A percentile compares a stretch with the other conserved stretches of the same genome.
Conservation (phyloP, 228 moss, liverwort and hornwort species). For the Sphagnum magellanicum region DNA sequence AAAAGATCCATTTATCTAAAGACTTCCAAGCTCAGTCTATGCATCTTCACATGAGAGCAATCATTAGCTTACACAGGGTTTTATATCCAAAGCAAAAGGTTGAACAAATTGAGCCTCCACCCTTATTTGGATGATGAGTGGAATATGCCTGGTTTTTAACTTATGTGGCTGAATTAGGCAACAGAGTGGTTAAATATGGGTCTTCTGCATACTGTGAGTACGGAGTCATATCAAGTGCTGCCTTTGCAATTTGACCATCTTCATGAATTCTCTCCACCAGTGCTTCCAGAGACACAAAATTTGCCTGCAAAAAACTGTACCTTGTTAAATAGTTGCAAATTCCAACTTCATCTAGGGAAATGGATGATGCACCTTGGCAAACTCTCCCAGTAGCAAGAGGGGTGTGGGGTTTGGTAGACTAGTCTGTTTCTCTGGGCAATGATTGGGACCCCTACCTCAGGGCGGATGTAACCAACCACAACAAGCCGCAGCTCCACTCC, state of each 20-base stretch:
- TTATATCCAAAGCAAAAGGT: no score
- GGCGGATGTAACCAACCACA: constrained; percentile 80
- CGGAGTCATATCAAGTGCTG: constrained; percentile 49
- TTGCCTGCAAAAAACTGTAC: constrained; percentile 21
- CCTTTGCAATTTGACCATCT: constrained; percentile 62
- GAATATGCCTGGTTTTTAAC: background rate
- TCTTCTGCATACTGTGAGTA: constrained; percentile 40
- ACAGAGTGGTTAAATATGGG: constrained; percentile 41
- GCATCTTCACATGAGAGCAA: no score
- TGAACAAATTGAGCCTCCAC: no score
- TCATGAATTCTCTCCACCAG: constrained; percentile 70
- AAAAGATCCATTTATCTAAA: no score
- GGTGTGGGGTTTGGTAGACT: background rate
- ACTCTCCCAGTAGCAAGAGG: background rate
- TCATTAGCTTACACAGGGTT: no score
- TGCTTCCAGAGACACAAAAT: constrained; percentile 69
- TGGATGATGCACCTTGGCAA: background rate
- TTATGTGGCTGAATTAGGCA: constrained; percentile 7
- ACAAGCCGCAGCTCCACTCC: constrained; percentile 73
- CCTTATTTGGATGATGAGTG: no score
- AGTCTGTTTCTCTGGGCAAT: no score
- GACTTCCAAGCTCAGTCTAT: no score
- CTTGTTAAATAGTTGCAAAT: background rate
- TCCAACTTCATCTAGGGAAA: background rate
- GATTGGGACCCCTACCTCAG: constrained; percentile 30